Percentiles rank a stretch among this genome's conserved stretches.
Conservation (phyloP, 345 rosid genomes). For the Zanthoxylum bungeanum region DNA sequence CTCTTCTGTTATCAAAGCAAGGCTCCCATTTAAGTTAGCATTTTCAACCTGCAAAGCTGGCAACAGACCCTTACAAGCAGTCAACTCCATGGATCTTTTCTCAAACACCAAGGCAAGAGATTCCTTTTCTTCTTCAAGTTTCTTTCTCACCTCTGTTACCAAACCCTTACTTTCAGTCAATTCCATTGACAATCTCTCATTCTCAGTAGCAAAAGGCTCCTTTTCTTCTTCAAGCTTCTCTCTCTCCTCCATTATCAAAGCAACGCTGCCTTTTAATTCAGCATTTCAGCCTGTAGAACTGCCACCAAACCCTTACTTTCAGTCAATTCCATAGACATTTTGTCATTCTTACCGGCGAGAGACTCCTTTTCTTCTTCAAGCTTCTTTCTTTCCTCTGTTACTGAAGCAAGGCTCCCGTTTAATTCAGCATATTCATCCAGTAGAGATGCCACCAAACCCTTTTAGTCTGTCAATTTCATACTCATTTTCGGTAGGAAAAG, state of each 20-base stretch:
- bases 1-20: constrained; percentile 37
- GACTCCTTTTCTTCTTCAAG: constrained; percentile 50
- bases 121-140: constrained; percentile 50
- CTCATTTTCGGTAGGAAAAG: too few species aligned
- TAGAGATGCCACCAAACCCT: constrained; percentile 43
- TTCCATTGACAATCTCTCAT: constrained; percentile 50
- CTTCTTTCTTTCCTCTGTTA: constrained; percentile 46
- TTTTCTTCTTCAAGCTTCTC: constrained; percentile 54
- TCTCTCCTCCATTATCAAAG: constrained; percentile 36
- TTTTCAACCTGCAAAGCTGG: constrained; percentile 50
- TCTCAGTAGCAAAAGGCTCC: constrained; percentile 38
- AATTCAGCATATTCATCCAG: constrained; percentile 50
- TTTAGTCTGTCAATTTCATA: constrained; percentile 39
- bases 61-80: constrained; percentile 43
- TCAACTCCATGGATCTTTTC: constrained; percentile 47
- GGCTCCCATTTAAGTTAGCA: constrained; percentile 34
- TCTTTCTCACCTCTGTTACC: constrained; percentile 39
- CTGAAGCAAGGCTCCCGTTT: constrained; percentile 36
- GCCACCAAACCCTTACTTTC: constrained; percentile 45
- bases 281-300: constrained; percentile 47
- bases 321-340: constrained; percentile 45
- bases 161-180: constrained; percentile 48
- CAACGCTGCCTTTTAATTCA: constrained; percentile 35
- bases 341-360: constrained; percentile 48
- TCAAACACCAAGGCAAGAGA: constrained; percentile 46